Conservation (phyloP, 805 yeast species). For the Metschnikowia corniflorae region DNA sequence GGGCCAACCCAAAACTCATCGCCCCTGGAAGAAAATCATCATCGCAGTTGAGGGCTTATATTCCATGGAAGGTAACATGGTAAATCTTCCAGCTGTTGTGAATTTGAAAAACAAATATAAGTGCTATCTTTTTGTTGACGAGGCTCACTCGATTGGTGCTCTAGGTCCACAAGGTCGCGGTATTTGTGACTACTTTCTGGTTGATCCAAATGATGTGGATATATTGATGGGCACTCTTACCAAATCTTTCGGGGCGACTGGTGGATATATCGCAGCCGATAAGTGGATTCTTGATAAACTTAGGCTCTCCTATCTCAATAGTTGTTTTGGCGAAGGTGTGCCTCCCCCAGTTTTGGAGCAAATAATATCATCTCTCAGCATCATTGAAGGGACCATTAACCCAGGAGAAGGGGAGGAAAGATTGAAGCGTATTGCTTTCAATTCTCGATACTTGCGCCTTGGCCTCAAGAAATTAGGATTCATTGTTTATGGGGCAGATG, state of each 20-base stretch:
- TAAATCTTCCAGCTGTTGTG: conserved; percentile 72
- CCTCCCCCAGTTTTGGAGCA: conserved; percentile 93
- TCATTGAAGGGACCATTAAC: conserved; percentile 74
- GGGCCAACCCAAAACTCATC: conserved; percentile 92
- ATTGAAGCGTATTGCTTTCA: conserved; percentile 89
- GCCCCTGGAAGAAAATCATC: conserved; percentile 90
- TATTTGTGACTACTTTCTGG: conserved; percentile 87
- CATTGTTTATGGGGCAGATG: conserved; percentile 91
- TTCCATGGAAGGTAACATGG: conserved; percentile 90
- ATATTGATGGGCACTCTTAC: conserved; percentile 96
- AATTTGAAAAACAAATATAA: conserved; percentile 79
- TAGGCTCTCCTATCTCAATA: conserved; percentile 68
- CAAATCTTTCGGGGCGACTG: conserved; percentile 97
- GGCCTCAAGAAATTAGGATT: conserved; percentile 92
- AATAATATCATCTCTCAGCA: conserved; percentile 72
- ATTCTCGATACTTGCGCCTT: conserved; percentile 86
- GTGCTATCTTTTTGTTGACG: conserved; percentile 88
- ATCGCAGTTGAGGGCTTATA: conserved; percentile 90
- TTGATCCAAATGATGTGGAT: conserved; percentile 74
- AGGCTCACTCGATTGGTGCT: conserved; percentile 99
- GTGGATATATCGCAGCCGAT: conserved; percentile 90
- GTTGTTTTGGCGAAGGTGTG: conserved; percentile 76
- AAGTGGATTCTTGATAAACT: conserved; percentile 67
- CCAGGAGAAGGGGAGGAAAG: conserved; percentile 95
- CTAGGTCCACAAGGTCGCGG: conserved; percentile 94